Base-by-base conservation (phyloP, 2,329 filamentous ascomycete genomes). In the Chrysoporthe deuterocubensis region DNA sequence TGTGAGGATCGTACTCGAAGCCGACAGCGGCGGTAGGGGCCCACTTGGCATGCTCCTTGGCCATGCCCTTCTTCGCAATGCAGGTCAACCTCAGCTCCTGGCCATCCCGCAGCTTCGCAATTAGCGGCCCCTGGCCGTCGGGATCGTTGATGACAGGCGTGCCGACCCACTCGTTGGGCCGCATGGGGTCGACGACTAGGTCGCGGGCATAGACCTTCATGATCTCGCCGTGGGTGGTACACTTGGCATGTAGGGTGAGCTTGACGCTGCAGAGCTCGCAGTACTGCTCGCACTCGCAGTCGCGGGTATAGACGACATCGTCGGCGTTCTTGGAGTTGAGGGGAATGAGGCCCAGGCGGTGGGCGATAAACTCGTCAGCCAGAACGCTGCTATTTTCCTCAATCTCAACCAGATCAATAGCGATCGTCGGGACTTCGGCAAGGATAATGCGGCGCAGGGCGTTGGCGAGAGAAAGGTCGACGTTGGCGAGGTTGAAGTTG, bases 41-140 rank as follows among this genome's bases (percentile, higher is more conserved):
- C 96, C 96, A 99, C 80, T 99, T 99, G 11, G 96, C 93, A 80
- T 99, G 96, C 79, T 99, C 96, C 84, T 99, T 99, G 48, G 95
- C 94, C 72, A 98, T 98, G 1, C 96, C 96, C 85, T 98, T 98
- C 85, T 97, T 97, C 62, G 95, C 96, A 72, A 97, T 92, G 77
- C 95, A 98, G 70, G 88, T 92, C 76, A 99, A 88, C 78, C 93
- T 91, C 69, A 99, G 82, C 79, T 97, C 94, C 81, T 99, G 96
- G 2, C 92, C 93, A 76, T 90, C 91, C 68, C 95, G 87, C 76
- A 99, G 82, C 84, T 98, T 98, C 75, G 92, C 92, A 72, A 99
- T 95, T 73, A 98, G 85, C 57, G 91, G 88, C 1, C 96, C 96
- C 67, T 92, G 88, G 13, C 90, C 90, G 62, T 95, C 92, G 0